These are phyloP conservation scores for Penicillium silybi DNA, from an alignment of 495 filamentous ascomycete species.

Conservation along the genomic window DNA sequence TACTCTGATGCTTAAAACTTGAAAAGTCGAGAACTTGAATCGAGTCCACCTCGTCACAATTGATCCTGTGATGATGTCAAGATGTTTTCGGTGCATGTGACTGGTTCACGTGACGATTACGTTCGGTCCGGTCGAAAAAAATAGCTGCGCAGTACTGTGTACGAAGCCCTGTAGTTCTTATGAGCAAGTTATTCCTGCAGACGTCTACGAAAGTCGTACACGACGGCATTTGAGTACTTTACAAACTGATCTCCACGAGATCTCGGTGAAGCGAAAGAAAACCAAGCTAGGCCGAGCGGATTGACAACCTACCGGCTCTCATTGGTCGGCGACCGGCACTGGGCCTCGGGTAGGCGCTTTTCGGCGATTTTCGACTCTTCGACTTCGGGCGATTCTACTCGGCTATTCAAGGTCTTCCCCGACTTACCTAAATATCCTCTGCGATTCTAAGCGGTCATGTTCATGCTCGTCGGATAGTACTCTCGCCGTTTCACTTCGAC, in stretches of 20 bases:
- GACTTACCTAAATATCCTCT: conserved; percentile 4
- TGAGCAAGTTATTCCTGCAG: neutral
- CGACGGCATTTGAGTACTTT: neutral
- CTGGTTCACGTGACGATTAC: conserved; percentile 10
- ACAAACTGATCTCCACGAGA: neutral
- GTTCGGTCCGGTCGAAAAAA: no score
- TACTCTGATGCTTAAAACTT: neutral
- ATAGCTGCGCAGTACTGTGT: neutral
- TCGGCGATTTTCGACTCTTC: conserved; percentile 22
- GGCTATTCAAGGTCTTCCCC: conserved; percentile 19
- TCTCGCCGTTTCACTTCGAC: neutral
- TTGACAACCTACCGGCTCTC: conserved; percentile 24
- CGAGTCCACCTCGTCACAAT: neutral
- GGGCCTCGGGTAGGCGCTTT: conserved; percentile 31
- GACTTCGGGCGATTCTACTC: conserved; percentile 9
- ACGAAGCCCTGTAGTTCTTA: neutral
- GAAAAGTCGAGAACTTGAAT: neutral
- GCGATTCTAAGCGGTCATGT: conserved; percentile 1
- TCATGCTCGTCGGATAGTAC: neutral
- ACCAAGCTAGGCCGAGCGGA: conserved; percentile 7
- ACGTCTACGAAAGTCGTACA: neutral
- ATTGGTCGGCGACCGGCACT: conserved; percentile 28
- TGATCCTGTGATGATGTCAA: conserved; percentile 13
- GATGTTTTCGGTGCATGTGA: conserved; percentile 6
- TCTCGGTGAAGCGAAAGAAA: conserved; percentile 10